Evolutionary conservation across 768 basidiomycete genomes (phyloP), one percentile per base, ranked within the genome.

Genomic region (Tylopilus sp.): DNA sequence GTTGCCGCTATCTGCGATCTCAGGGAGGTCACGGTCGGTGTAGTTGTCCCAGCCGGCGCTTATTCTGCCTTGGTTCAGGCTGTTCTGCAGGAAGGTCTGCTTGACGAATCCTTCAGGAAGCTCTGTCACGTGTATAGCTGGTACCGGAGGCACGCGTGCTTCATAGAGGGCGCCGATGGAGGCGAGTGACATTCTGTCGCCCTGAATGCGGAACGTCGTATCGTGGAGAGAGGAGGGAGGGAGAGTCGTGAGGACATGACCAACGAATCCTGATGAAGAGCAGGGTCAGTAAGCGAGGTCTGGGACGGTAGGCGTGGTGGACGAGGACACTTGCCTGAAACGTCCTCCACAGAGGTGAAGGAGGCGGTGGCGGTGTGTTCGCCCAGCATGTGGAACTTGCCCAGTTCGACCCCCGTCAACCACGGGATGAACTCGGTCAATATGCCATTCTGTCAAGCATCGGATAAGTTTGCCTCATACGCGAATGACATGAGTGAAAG

Each of bases 371-470:
- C 31, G 15, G 17, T 35, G 15, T 35, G 17, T 35, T 35, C 13
- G 31, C 31, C 31, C 12, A 31, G 12, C 11, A 31, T 31, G 31
- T 31, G 12, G 33, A 35, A 68, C 20, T 64, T 66, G 36, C 70
- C 62, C 20, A 60, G 38, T 21, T 59, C 53, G 43, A 65, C 59
- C 3, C 58, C 65, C 6, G 63, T 60, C 31, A 67, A 35, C 33
- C 33, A 35, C 8, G 68, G 64, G n/a, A 71, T 48, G 46, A 60
- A 56, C 25, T 71, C 65, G n/a, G 55, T 64, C 47, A 70, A 72
- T 10, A 64, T 4, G 13, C 72, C 71, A 20, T 47, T 67, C 72
- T 73, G 28, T 26, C 39, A 18, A 18, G 52, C 5, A 4, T 23
- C 8, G 4, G 15, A 10, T 47, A 28, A 49, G 44, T 30, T 25